Evolutionary conservation across 73 alveolate species (phyloP).

Genomic region (Paramecium pentaurelia): DNA sequence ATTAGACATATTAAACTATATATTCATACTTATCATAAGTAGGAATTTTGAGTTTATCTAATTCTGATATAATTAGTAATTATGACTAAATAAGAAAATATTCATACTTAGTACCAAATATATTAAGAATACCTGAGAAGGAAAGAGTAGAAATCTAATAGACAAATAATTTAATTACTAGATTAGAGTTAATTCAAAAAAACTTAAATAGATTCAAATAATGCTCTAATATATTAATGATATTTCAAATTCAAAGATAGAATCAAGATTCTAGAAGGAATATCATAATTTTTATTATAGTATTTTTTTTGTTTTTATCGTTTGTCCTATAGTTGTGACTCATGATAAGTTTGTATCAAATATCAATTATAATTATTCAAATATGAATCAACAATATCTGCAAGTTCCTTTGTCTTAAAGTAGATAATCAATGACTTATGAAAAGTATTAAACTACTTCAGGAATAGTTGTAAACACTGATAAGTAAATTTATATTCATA

Average conservation of each 20-base stretch:
- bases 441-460: neutral
- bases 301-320: neutral
- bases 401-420: neutral
- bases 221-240: neutral
- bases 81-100: neutral
- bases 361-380: neutral
- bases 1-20: neutral
- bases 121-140: neutral
- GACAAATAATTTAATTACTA: neutral
- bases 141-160: neutral
- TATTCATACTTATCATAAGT: neutral
- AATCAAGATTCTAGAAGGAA: neutral
- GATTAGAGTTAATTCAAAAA: neutral
- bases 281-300: neutral
- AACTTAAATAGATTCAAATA: neutral
- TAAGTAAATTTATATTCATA: neutral
- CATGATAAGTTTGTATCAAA: neutral
- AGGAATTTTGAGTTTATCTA: neutral
- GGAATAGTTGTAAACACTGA: neutral
- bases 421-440: neutral
- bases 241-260: neutral
- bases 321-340: neutral
- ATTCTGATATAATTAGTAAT: neutral
- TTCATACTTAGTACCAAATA: neutral
- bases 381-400: neutral